Evolutionary conservation across 2,329 filamentous ascomycete species (phyloP).

Genomic region (Dactylellina cionopaga): DNA sequence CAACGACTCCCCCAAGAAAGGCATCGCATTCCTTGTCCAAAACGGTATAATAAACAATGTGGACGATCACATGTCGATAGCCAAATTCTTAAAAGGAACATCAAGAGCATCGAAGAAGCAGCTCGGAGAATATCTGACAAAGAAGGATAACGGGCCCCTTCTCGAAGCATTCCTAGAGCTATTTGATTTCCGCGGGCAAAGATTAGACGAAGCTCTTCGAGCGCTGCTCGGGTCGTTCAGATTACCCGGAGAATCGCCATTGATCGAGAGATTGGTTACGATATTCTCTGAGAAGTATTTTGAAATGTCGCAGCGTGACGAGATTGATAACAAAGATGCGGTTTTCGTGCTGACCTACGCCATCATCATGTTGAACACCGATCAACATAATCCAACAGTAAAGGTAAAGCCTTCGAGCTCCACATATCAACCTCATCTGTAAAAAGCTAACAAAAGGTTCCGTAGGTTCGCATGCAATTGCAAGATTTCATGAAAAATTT

Average conservation of each 20-base stretch:
- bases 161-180: constrained; percentile 82
- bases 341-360: constrained; percentile 93
- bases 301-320: constrained; percentile 74
- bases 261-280: constrained; percentile 92
- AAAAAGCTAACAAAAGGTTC: constrained; percentile 60
- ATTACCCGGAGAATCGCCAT: constrained; percentile 86
- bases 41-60: constrained; percentile 85
- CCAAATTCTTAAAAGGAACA: constrained; percentile 87
- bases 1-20: constrained; percentile 91
- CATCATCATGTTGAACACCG: constrained; percentile 97
- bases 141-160: constrained; percentile 85
- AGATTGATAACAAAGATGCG: constrained; percentile 84
- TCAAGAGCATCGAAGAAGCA: constrained; percentile 88
- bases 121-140: constrained; percentile 91
- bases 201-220: constrained; percentile 88
- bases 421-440: background rate
- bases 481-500: constrained; percentile 87
- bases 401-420: constrained; percentile 61
- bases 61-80: constrained; percentile 78
- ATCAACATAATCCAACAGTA: constrained; percentile 94
- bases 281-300: constrained; percentile 84
- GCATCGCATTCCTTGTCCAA: constrained; percentile 83
- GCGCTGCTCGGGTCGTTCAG: constrained; percentile 91
- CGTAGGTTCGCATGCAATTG: constrained; percentile 84
- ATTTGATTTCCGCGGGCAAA: constrained; percentile 88